phyloP scores from a whole-genome alignment of 169 alveolate genomes.

The Theileria sp. region DNA sequence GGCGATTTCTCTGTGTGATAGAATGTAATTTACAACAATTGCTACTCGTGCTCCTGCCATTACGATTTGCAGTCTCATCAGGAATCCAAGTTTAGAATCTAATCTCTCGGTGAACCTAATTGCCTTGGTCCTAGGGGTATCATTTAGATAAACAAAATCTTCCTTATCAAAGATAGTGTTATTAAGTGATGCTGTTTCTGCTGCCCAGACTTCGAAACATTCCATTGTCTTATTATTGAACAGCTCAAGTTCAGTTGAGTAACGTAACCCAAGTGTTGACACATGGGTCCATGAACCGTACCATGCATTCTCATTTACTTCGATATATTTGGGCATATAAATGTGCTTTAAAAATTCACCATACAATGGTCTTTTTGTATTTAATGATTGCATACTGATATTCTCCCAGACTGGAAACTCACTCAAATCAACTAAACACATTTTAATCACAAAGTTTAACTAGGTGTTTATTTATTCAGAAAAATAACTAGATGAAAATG shows the following conservation, averaged over 20 bases:
- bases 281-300: constrained; percentile 87
- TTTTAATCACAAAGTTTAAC: not conserved
- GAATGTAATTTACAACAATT: constrained; percentile 75
- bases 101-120: constrained; percentile 67
- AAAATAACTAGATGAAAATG: not conserved
- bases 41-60: constrained; percentile 83
- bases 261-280: constrained; percentile 70
- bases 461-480: not conserved
- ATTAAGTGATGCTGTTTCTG: constrained; percentile 69
- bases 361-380: constrained; percentile 23
- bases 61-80: constrained; percentile 72
- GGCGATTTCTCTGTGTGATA: constrained; percentile 65
- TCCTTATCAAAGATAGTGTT: constrained; percentile 57
- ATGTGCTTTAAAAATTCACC: constrained; percentile 42
- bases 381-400: constrained; percentile 33
- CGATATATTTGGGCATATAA: constrained; percentile 65
- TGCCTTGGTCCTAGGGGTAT: constrained; percentile 33
- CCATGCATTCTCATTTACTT: constrained; percentile 74
- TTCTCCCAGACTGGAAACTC: constrained; percentile 58
- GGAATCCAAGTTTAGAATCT: constrained; percentile 48
- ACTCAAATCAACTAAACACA: constrained; percentile 39
- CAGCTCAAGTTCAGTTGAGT: constrained; percentile 74
- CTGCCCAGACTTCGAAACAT: constrained; percentile 78
- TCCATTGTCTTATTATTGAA: constrained; percentile 69
- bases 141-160: constrained; percentile 36